A percentile compares a stretch with the other conserved stretches of the same genome.
phyloP scores from a whole-genome alignment of 148 eudicot genomes.

The Salicornia ramosissima region DNA sequence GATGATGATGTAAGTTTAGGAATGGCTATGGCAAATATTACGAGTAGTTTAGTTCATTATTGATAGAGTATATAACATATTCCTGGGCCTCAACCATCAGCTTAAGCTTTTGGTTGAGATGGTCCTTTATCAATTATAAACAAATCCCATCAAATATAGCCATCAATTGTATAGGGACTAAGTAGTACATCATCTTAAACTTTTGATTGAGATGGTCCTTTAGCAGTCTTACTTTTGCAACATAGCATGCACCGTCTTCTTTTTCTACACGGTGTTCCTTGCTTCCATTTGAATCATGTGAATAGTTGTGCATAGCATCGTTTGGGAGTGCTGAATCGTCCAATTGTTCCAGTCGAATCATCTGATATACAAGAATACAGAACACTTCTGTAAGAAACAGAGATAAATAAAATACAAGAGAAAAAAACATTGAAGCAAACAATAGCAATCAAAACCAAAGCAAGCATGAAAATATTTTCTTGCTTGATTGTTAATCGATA shows the following conservation, averaged over 20 bases:
- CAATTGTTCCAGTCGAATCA: conserved; percentile 52
- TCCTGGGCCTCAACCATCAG: too few relatives aligned
- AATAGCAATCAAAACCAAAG: neutral
- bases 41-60: too few relatives aligned
- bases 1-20: too few relatives aligned
- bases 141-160: too few relatives aligned
- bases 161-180: too few relatives aligned
- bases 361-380: conserved; percentile 30
- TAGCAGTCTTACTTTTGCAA: conserved; percentile 52
- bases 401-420: neutral
- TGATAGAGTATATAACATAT: too few relatives aligned
- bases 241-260: conserved; percentile 35
- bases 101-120: too few relatives aligned
- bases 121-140: too few relatives aligned
- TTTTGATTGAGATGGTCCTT: neutral
- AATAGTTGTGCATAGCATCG: conserved; percentile 25
- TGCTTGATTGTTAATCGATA: neutral
- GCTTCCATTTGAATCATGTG: conserved; percentile 23
- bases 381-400: neutral
- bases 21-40: too few relatives aligned
- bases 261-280: conserved; percentile 24
- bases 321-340: conserved; percentile 31
- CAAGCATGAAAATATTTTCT: neutral
- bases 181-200: too few relatives aligned
- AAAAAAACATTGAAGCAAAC: neutral